Evolutionary conservation across 139 green algal genomes (phyloP).

Genomic region (Chloropicon primus): DNA sequence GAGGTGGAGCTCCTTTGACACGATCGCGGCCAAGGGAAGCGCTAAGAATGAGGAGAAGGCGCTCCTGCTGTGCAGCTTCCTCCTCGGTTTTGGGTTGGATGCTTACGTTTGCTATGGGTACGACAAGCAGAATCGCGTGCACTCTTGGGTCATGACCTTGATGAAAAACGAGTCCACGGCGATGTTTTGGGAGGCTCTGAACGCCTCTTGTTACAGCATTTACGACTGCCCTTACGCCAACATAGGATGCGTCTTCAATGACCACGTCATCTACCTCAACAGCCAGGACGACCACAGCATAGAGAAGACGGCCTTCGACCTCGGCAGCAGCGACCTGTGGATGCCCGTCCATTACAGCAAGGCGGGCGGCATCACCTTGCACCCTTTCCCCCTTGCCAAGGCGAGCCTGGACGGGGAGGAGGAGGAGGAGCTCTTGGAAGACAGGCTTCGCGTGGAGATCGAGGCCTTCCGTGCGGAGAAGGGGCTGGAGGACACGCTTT

Average conservation of each 20-base stretch:
- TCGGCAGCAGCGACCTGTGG: slow-evolving; percentile 1
- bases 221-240: slow-evolving; percentile 25
- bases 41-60: slow-evolving; percentile 32
- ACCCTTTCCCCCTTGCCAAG: not conserved
- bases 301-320: not conserved
- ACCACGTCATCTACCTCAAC: slow-evolving; percentile 32
- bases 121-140: slow-evolving; percentile 14
- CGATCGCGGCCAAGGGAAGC: slow-evolving; percentile 11
- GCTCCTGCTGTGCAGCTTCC: slow-evolving; percentile 30
- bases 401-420: not conserved
- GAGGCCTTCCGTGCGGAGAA: slow-evolving; percentile 5
- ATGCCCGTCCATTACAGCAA: slow-evolving; percentile 6
- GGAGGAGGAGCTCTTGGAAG: slow-evolving; percentile 14
- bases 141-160: slow-evolving; percentile 34
- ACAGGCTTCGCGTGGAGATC: slow-evolving; percentile 17
- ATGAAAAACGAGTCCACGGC: slow-evolving; percentile 6
- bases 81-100: slow-evolving; percentile 45
- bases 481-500: slow-evolving; percentile 6
- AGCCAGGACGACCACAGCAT: slow-evolving; percentile 10
- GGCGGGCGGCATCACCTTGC: not conserved
- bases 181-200: slow-evolving; percentile 35
- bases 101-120: slow-evolving; percentile 32
- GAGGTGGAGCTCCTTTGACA: slow-evolving; percentile 24
- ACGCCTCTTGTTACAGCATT: slow-evolving; percentile 19
- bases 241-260: slow-evolving; percentile 36